phyloP scores from a whole-genome alignment of 352 stramenopile species.

The Globisporangium abappressorium region DNA sequence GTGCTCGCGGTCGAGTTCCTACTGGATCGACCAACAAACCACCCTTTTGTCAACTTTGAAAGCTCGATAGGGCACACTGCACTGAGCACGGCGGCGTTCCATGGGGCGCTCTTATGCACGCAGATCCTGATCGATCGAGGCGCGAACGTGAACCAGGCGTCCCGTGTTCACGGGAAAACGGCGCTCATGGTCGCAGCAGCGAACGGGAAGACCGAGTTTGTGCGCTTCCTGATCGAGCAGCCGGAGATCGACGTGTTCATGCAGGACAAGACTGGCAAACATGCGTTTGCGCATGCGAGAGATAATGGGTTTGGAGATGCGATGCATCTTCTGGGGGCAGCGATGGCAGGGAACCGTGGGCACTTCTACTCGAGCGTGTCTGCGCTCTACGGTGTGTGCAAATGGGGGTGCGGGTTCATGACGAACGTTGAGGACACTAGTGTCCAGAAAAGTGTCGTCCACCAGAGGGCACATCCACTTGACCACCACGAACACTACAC shows the following conservation, averaged over 20 bases:
- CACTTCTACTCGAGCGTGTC: constrained; percentile 33
- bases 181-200: constrained; percentile 59
- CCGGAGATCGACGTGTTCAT: constrained; percentile 33
- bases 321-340: constrained; percentile 35
- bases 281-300: constrained; percentile 45
- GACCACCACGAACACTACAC: constrained; percentile 36
- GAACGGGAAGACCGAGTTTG: constrained; percentile 44
- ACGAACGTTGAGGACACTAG: constrained; percentile 24
- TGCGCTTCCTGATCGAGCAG: constrained; percentile 52
- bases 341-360: constrained; percentile 42
- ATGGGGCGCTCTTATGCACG: constrained; percentile 47
- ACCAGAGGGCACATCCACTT: constrained; percentile 37
- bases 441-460: constrained; percentile 22
- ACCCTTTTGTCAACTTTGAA: constrained; percentile 60
- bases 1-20: constrained; percentile 63
- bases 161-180: constrained; percentile 30
- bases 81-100: constrained; percentile 37
- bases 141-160: constrained; percentile 44
- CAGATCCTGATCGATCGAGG: constrained; percentile 52
- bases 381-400: constrained; percentile 51
- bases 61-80: constrained; percentile 47
- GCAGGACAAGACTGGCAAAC: constrained; percentile 29
- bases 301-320: constrained; percentile 26
- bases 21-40: constrained; percentile 46
- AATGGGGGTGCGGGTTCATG: constrained; percentile 69